Percentiles rank a stretch among this genome's conserved stretches.
Evolutionary conservation across 306 rosid genomes (phyloP).

Genomic region (Boehmeria nivea): DNA sequence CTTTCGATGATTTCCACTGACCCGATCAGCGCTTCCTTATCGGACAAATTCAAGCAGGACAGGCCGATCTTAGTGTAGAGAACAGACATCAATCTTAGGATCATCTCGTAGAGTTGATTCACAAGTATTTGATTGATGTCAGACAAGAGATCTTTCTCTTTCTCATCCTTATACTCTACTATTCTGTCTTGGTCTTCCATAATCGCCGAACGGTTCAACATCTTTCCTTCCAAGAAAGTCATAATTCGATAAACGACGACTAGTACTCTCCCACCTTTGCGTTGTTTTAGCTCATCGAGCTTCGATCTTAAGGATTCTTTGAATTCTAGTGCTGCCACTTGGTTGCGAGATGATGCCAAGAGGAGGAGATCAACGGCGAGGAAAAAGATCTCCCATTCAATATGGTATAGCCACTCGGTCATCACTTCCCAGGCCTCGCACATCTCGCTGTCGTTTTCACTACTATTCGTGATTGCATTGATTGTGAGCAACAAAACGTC

Average conservation of each 20-base stretch:
- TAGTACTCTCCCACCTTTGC: too few relatives aligned
- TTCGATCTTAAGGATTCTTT: not conserved
- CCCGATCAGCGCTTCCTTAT: not conserved
- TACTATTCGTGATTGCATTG: not conserved
- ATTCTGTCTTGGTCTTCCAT: too few relatives aligned
- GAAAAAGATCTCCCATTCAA: conserved; percentile 4
- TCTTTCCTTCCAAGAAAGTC: too few relatives aligned
- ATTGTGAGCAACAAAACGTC: not conserved
- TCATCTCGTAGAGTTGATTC: not conserved
- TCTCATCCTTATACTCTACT: too few relatives aligned
- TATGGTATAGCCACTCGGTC: not conserved
- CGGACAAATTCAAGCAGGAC: not conserved
- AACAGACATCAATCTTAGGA: not conserved
- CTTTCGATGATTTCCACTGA: not conserved
- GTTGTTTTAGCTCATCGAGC: not conserved
- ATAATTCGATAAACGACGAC: too few relatives aligned
- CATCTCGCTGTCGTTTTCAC: not conserved
- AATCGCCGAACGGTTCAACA: too few relatives aligned
- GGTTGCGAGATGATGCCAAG: not conserved
- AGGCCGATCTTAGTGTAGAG: not conserved
- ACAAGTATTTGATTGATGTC: too few relatives aligned
- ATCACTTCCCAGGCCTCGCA: not conserved
- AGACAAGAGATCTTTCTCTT: too few relatives aligned
- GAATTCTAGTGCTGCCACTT: not conserved
- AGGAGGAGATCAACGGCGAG: not conserved